Conservation (phyloP, 305 asterid species). For the Solanum hybrid region DNA sequence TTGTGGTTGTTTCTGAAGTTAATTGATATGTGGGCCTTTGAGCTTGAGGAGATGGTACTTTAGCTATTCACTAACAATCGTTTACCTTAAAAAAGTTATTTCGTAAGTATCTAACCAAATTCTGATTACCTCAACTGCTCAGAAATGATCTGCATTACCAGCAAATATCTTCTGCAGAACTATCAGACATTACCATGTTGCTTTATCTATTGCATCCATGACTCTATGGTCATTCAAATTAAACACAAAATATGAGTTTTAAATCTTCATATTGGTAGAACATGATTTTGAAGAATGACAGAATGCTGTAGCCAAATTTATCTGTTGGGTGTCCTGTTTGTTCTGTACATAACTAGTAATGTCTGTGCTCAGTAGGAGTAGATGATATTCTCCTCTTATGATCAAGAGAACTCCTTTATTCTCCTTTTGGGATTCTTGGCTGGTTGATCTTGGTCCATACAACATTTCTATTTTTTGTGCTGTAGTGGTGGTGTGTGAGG, state of each 20-base stretch:
- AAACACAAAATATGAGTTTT: not conserved
- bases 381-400: not conserved
- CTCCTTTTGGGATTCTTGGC: not conserved
- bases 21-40: not conserved
- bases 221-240: not conserved
- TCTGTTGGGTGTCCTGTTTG: not conserved
- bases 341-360: not conserved
- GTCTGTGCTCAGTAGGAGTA: not conserved
- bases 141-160: not conserved
- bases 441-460: not conserved
- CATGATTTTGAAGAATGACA: not conserved
- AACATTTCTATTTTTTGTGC: not conserved
- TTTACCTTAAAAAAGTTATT: not conserved
- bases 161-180: not conserved
- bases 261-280: not conserved
- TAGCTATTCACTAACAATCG: not conserved
- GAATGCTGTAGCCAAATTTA: not conserved
- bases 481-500: not conserved
- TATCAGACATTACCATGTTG: not conserved
- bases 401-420: not conserved
- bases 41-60: not conserved
- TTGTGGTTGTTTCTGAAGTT: not conserved
- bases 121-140: not conserved
- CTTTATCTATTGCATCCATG: not conserved
- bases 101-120: not conserved